These are phyloP conservation scores for Hypomyces rosellus DNA, from an alignment of 2,329 filamentous ascomycete species.

Conservation along the genomic window DNA sequence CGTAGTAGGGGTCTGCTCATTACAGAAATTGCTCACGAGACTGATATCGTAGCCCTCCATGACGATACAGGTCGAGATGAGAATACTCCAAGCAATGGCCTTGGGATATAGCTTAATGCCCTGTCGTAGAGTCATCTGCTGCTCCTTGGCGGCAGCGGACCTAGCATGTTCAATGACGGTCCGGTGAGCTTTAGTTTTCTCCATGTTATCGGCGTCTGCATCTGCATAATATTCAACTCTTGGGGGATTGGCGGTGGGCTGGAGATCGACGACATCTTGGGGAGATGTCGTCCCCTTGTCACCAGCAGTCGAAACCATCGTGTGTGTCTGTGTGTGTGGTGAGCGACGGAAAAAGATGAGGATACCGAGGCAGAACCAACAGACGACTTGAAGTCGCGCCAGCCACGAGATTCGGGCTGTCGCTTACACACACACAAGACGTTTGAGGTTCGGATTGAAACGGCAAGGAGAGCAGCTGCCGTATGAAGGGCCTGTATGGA, in stretches of 20 bases:
- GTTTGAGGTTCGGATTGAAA: neutral
- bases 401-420: too few species aligned
- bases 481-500: neutral
- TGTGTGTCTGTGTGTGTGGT: neutral
- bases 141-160: slow-evolving; percentile 53
- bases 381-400: too few species aligned
- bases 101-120: slow-evolving; percentile 80
- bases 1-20: slow-evolving; percentile 10
- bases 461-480: neutral
- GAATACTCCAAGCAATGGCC: slow-evolving; percentile 73
- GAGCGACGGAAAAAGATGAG: neutral
- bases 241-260: neutral
- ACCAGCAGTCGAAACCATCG: neutral
- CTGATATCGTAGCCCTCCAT: slow-evolving; percentile 90
- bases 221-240: slow-evolving; percentile 4
- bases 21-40: slow-evolving; percentile 75
- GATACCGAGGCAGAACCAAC: neutral
- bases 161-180: slow-evolving; percentile 30
- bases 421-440: too few species aligned
- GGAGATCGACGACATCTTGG: neutral
- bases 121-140: slow-evolving; percentile 65
- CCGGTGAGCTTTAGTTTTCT: slow-evolving; percentile 20
- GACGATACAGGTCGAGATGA: slow-evolving; percentile 84
- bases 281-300: neutral
- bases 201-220: slow-evolving; percentile 13